Evolutionary conservation across 2,329 filamentous ascomycete species (phyloP).

Genomic region (Scedosporium minutisporum): DNA sequence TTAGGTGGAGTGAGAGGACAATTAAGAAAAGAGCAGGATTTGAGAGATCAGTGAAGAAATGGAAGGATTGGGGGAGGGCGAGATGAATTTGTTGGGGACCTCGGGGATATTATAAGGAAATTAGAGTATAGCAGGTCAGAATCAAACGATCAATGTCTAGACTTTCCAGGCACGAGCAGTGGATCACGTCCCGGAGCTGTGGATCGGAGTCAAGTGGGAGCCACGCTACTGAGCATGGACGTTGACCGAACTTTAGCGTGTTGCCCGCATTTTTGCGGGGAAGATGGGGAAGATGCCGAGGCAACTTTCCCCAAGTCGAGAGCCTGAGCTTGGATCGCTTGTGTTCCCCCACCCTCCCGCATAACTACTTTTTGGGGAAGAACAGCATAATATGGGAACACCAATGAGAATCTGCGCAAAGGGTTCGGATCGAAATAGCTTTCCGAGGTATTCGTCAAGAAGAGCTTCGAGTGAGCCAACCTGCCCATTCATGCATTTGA

Average conservation of each 20-base stretch:
- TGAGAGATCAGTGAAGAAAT: not conserved
- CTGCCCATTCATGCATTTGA: not conserved
- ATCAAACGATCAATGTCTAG: not conserved
- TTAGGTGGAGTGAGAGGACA: not conserved
- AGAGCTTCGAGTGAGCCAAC: not conserved
- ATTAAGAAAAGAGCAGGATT: not conserved
- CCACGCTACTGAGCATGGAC: not conserved
- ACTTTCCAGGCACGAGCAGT: not conserved
- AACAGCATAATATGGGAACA: not conserved
- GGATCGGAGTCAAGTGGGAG: no score
- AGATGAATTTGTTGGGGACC: no score
- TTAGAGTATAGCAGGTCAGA: not conserved
- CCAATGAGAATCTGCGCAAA: no score
- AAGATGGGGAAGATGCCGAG: constrained; percentile 14
- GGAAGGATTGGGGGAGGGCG: not conserved
- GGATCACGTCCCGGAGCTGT: no score
- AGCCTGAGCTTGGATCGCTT: not conserved
- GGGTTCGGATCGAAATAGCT: not conserved
- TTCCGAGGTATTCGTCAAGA: not conserved
- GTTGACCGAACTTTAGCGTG: no score
- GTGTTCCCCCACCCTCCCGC: not conserved
- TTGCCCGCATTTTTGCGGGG: constrained; percentile 8
- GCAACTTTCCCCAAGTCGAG: constrained; percentile 11
- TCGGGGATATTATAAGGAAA: not conserved
- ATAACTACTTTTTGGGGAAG: not conserved